These are phyloP conservation scores for Grosmannia huntii DNA, from an alignment of 2,329 filamentous ascomycete genomes.

Conservation along the genomic window DNA sequence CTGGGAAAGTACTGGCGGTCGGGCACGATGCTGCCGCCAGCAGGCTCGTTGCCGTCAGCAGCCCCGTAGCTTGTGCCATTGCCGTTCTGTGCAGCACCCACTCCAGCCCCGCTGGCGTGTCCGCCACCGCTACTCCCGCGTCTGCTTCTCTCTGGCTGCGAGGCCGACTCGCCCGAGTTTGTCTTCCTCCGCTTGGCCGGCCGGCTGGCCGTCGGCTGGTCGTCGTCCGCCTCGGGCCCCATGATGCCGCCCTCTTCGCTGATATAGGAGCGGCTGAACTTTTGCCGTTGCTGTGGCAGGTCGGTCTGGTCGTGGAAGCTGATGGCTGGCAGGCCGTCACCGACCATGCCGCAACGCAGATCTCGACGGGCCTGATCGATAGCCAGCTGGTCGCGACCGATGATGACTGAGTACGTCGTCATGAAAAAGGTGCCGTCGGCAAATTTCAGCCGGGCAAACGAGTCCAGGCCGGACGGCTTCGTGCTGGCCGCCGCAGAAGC, in stretches of 20 bases:
- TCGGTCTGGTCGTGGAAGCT: neutral
- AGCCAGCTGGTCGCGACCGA: constrained; percentile 57
- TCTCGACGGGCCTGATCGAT: constrained; percentile 40
- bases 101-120: neutral
- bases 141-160: neutral
- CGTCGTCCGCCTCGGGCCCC: constrained; percentile 47
- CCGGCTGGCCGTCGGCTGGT: constrained; percentile 35
- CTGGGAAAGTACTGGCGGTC: constrained; percentile 44
- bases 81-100: neutral
- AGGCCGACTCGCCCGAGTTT: neutral
- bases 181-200: constrained; percentile 34
- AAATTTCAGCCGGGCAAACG: constrained; percentile 53
- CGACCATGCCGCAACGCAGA: constrained; percentile 24
- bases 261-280: constrained; percentile 50
- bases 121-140: neutral
- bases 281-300: constrained; percentile 23
- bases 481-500: neutral
- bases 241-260: constrained; percentile 59
- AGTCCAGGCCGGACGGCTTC: constrained; percentile 26
- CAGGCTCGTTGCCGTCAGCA: neutral
- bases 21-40: constrained; percentile 22
- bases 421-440: constrained; percentile 67
- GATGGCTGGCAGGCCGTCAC: neutral
- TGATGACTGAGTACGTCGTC: constrained; percentile 59
- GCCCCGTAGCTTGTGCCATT: constrained; percentile 5